phyloP scores from a whole-genome alignment of 805 yeast genomes.

The Myxozyma udenii region DNA sequence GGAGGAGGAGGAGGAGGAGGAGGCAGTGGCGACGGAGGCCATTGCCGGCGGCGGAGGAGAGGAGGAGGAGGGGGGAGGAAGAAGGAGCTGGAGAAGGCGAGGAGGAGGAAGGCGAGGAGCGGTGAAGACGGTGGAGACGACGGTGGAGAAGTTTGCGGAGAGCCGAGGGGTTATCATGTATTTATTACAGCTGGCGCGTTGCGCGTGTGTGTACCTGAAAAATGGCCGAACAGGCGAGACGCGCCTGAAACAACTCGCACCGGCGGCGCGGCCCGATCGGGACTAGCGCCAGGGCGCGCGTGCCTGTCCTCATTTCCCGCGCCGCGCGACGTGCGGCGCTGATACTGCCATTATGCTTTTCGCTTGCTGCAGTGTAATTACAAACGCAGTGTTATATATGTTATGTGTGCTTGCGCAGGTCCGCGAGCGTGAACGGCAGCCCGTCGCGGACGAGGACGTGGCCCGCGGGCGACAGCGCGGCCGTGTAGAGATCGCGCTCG shows the following conservation, averaged over 20 bases:
- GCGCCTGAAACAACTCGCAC: neutral
- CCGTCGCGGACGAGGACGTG: constrained; percentile 50
- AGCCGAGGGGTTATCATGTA: constrained; percentile 6
- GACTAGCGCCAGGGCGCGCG: neutral
- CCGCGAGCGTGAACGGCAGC: constrained; percentile 50
- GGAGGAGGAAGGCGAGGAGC: constrained; percentile 1
- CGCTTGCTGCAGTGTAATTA: too few relatives aligned
- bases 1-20: constrained; percentile 4
- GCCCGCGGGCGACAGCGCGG: constrained; percentile 46
- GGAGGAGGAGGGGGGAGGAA: neutral
- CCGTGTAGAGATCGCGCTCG: constrained; percentile 49
- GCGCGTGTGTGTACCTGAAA: too few relatives aligned
- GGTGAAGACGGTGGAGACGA: neutral
- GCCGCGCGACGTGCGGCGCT: neutral
- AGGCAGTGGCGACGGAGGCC: neutral
- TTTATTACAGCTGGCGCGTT: constrained; percentile 1
- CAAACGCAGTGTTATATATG: neutral
- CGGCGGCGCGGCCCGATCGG: constrained; percentile 1
- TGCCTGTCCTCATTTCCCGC: neutral
- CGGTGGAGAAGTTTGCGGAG: constrained; percentile 4
- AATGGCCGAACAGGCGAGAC: too few relatives aligned
- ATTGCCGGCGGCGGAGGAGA: constrained; percentile 1
- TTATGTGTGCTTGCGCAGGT: constrained; percentile 49
- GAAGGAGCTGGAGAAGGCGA: constrained; percentile 1
- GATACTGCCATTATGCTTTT: too few relatives aligned